Base-by-base conservation (phyloP, 2,329 filamentous ascomycete species). In the Magnaporthiopsis poae region DNA sequence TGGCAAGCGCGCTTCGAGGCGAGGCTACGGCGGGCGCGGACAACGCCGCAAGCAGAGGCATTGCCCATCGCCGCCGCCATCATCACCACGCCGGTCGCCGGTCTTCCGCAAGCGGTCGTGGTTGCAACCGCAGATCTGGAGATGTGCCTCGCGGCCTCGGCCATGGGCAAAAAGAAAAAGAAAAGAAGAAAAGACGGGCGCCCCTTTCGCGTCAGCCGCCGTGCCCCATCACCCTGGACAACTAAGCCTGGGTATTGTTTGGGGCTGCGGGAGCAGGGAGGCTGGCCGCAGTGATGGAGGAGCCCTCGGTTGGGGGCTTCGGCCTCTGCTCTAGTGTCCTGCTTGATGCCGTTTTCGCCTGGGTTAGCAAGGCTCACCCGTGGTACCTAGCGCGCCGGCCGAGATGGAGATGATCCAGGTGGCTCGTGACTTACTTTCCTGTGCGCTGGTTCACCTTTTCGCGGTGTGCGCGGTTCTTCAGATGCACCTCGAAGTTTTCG, bases 401-500 rank as follows among this genome's bases (percentile, higher is more conserved):
- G 36, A 15, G 13, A 7, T 7, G 15, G 39, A 18, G 39, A 18
- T 46, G 39, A 18, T 7, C 5, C 39, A 18, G 15, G 27, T 60
- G 21, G 21, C 15, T 36, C 5, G 21, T 21, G 7, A 52, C 64
- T 52, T 25, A 68, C 66, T 76, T 77, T 5, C 74, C 74, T 25
- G 82, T 71, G 29, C 82, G 78, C 66, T 79, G 77, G 68, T 88
- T 84, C 12, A 93, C 90, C 71, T 85, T 85, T 71, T 91, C 87
- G 72, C 88, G 85, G 76, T 99, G 95, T 65, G 84, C 81, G 61
- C 90, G 86, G 77, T 96, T 97, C 77, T 89, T 91, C 63, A 98
- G 81, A 79, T 99, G 95, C 1, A 96, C 87, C 77, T 96, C 91
- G 69, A 99, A 99, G 74, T 96, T 96, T 62, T 88, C 88, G 5